Conservation (phyloP, 805 yeast species). For the Suhomyces emberorum region DNA sequence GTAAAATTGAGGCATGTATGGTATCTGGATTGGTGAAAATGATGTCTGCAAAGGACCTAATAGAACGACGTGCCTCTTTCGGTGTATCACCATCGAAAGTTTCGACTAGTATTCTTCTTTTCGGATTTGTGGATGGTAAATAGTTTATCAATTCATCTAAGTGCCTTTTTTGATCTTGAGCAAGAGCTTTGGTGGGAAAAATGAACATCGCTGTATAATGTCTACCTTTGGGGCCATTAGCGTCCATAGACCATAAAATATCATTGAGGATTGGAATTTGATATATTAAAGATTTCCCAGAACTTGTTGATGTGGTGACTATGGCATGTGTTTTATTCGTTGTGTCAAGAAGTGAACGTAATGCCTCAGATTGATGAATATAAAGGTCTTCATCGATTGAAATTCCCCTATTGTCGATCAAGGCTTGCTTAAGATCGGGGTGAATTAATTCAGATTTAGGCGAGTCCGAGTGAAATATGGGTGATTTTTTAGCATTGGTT, state of each 20-base stretch:
- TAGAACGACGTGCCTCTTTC: constrained; percentile 43
- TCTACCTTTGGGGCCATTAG: constrained; percentile 9
- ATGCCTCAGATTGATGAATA: constrained; percentile 79
- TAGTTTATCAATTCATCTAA: constrained; percentile 52
- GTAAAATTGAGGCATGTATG: constrained; percentile 80
- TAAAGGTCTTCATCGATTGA: constrained; percentile 51
- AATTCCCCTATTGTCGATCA: constrained; percentile 45
- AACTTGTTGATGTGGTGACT: constrained; percentile 91
- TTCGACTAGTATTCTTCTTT: constrained; percentile 51
- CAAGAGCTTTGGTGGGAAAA: constrained; percentile 96
- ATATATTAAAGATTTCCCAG: constrained; percentile 91
- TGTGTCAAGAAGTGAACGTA: constrained; percentile 47
- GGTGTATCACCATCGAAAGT: constrained; percentile 96
- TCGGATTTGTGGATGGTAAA: constrained; percentile 39
- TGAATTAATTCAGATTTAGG: constrained; percentile 29
- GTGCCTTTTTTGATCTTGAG: constrained; percentile 94
- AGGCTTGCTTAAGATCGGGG: constrained; percentile 46
- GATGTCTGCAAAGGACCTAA: constrained; percentile 66
- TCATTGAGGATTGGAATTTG: constrained; percentile 75
- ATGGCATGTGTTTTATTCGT: constrained; percentile 61
- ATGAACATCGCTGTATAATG: constrained; percentile 72
- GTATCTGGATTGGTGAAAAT: constrained; percentile 96
- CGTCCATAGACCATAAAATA: constrained; percentile 22
- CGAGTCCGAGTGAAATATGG: constrained; percentile 12
- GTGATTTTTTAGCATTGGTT: constrained; percentile 45